Evolutionary conservation across 1,139 yeast genomes (phyloP), one percentile per base, ranked within the genome.

Genomic region (Spencermartinsiella ligniputridi): DNA sequence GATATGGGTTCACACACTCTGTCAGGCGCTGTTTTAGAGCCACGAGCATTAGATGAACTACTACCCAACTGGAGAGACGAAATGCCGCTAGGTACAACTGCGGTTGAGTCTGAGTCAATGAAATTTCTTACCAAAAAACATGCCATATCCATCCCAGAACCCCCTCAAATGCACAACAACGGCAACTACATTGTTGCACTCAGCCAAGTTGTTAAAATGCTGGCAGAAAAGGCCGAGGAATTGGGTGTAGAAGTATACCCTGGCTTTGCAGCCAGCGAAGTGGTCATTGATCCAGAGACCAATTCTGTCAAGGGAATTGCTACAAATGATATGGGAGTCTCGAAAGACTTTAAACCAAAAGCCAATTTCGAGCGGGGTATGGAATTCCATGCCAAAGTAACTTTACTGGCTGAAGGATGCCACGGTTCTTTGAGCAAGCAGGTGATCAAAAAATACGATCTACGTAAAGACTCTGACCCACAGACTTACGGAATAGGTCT

Each of bases 401-500:
- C 97, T 0, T 83, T 92, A 17, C 74, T 92, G 42, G 96, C 96
- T 2, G 98, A 92, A 67, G 98, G 98, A 18, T 92, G 98, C 62
- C 97, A 89, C 66, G 98, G 98, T 0, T 89, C 97, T 1, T 70
- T 92, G 45, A 73, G 92, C 9, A 90, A 92, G 62, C 78, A 84
- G 58, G 81, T 79, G 1, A 83, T 90, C 47, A 68, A 75, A 45
- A 79, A 82, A 56, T 92, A 68, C 64, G 72, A 81, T 38, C 70
- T 92, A 46, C 75, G 97, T 48, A 74, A 75, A 43, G 75, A 81
- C 42, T 68, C 75, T 27, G 80, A 82, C 50, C 81, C 84, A 3
- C 98, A 92, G 68, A 89, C 97, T 0, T 92, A 92, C 64, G 98
- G 98, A 12, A 64, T 92, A 33, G 98, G 98, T 25, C 77, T 92